Base-by-base conservation (phyloP, 75 land plant species). In the Azolla pinnata region DNA sequence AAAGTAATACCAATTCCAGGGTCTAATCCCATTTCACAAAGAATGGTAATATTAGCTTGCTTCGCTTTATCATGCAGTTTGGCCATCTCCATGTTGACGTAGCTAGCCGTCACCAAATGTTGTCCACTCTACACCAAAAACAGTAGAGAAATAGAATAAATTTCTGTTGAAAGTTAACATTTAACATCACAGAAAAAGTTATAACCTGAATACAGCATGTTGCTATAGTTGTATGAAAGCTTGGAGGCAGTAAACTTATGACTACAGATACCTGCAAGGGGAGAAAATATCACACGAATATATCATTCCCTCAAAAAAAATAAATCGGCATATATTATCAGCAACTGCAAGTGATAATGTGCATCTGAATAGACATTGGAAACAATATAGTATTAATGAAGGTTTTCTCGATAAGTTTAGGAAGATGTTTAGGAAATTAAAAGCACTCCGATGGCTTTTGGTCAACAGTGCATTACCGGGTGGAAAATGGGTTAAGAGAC, bases 101-200 rank as follows among this genome's bases (percentile, higher is more conserved):
- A 93, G 68, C 98, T 93, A 45, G 98, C 90, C 33, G 98, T 93
- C 12, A 93, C 96, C n/a, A 93, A 81, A 75, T 93, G 86, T 50
- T 79, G 88, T 44, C 66, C 72, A 5, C 71, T 61, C 98, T 93
- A n/a, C n/a, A n/a, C n/a, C n/a, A n/a, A n/a, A n/a, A n/a, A n/a
- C n/a, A n/a, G n/a, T n/a, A n/a, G n/a, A n/a, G n/a, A n/a, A n/a
- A n/a, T n/a, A n/a, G n/a, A n/a, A n/a, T n/a, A 35, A 35, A 35
- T 35, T 35, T 35, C 40, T 12, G 12, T 5, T 35, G 40, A n/a
- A n/a, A n/a, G n/a, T n/a, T n/a, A n/a, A n/a, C n/a, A n/a, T n/a
- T n/a, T n/a, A n/a, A n/a, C n/a, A n/a, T n/a, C n/a, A n/a, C n/a
- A n/a, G n/a, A n/a, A n/a, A n/a, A n/a, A n/a, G n/a, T n/a, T n/a